Evolutionary conservation across 1,284 basidiomycete species (phyloP).

Genomic region (Ganoderma lucidum): DNA sequence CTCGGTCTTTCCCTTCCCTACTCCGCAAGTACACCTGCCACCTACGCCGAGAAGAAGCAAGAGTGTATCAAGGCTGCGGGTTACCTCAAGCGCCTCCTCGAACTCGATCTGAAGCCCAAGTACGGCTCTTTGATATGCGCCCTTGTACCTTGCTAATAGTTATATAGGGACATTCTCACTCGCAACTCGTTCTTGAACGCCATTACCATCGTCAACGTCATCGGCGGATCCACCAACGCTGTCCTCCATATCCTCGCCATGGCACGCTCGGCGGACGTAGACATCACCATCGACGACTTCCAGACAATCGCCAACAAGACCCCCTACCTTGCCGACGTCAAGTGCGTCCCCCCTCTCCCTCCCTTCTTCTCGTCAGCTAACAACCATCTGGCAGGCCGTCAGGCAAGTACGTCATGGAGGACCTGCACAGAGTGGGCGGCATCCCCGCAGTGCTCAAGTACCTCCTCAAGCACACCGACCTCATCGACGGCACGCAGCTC

Average conservation of each 20-base stretch:
- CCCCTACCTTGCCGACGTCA: slow-evolving; percentile 95
- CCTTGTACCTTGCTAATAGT: background rate
- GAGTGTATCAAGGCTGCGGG: slow-evolving; percentile 88
- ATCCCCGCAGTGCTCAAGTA: slow-evolving; percentile 88
- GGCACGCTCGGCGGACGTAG: slow-evolving; percentile 89
- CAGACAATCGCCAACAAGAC: slow-evolving; percentile 87
- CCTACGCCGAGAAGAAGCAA: slow-evolving; percentile 83
- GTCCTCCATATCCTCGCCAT: slow-evolving; percentile 95
- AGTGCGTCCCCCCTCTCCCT: slow-evolving; percentile 52
- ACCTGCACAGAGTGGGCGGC: slow-evolving; percentile 91
- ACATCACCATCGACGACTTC: slow-evolving; percentile 94
- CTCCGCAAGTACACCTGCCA: slow-evolving; percentile 86
- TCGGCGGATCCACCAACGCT: slow-evolving; percentile 94
- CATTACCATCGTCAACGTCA: slow-evolving; percentile 83
- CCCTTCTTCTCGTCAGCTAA: background rate
- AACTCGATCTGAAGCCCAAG: slow-evolving; percentile 88
- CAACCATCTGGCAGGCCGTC: slow-evolving; percentile 66
- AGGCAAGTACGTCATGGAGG: slow-evolving; percentile 97
- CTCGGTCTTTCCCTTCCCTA: slow-evolving; percentile 93
- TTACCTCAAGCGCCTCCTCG: slow-evolving; percentile 85
- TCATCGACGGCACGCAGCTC: slow-evolving; percentile 91
- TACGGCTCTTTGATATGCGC: slow-evolving; percentile 33
- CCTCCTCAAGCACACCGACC: slow-evolving; percentile 84
- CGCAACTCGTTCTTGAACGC: slow-evolving; percentile 93
- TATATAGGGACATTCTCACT: slow-evolving; percentile 85